These are phyloP conservation scores for Fusarium verrucosum DNA, from an alignment of 2,329 filamentous ascomycete species.

Conservation along the genomic window DNA sequence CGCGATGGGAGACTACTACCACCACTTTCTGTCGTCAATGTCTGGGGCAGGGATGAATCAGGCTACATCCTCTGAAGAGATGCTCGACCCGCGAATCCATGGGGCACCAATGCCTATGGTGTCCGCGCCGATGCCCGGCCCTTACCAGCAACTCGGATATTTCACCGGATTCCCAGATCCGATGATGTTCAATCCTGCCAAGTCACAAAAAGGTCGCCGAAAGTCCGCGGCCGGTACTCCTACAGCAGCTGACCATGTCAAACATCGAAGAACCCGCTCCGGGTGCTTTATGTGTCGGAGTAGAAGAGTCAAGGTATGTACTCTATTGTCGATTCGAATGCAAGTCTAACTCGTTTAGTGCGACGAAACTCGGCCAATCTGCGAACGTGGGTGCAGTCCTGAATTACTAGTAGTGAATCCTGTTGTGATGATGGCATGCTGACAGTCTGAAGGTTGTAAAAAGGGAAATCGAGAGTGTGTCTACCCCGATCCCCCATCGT, in stretches of 20 bases:
- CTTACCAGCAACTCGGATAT: slow-evolving; percentile 60
- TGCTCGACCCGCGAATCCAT: slow-evolving; percentile 50
- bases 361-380: slow-evolving; percentile 87
- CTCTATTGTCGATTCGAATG: background rate
- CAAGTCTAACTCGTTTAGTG: slow-evolving; percentile 66
- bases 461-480: slow-evolving; percentile 92
- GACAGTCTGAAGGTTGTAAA: slow-evolving; percentile 73
- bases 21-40: slow-evolving; percentile 64
- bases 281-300: slow-evolving; percentile 93
- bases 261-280: slow-evolving; percentile 91
- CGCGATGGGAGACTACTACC: slow-evolving; percentile 66
- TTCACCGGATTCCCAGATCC: slow-evolving; percentile 62
- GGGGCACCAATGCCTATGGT: slow-evolving; percentile 45
- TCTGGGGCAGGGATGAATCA: slow-evolving; percentile 55
- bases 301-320: slow-evolving; percentile 80
- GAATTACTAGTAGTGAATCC: background rate
- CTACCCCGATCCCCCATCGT: slow-evolving; percentile 77
- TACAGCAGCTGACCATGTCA: slow-evolving; percentile 72
- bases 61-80: slow-evolving; percentile 52
- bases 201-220: slow-evolving; percentile 60
- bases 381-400: slow-evolving; percentile 69
- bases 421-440: slow-evolving; percentile 4
- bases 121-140: slow-evolving; percentile 50
- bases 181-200: slow-evolving; percentile 58
- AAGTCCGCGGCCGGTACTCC: slow-evolving; percentile 57